Evolutionary conservation across 176 grass and related monocot species (phyloP), one percentile per base, ranked within the genome.

Genomic region (Stipa capillata): DNA sequence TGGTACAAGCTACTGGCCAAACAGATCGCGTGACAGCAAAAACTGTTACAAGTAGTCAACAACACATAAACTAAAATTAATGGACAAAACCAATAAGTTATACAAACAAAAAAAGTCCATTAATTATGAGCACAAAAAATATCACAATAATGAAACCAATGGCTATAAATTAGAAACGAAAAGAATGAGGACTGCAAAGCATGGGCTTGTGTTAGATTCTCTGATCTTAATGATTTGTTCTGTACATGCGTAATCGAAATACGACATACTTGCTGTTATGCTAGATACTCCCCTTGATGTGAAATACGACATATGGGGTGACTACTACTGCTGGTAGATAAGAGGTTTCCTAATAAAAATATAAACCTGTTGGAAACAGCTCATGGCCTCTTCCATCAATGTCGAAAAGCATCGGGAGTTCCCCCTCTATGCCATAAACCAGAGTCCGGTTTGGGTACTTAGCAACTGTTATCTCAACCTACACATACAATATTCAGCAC

Each of bases 361-460:
- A 73, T 31, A 67, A 78, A 94, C 91, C 94, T 94, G 95, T 97
- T 40, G 95, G 95, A 82, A 90, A 94, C 50, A 94, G 78, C 47
- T 94, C 89, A 47, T 88, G 89, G 55, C 92, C 95, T 79, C 92
- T 84, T 73, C 92, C 95, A 85, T 97, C 95, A 57, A 90, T 53
- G 59, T 97, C 90, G 3, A 97, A 97, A 80, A 97, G 81, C 89
- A 94, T 89, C 6, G 92, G 95, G 60, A 85, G 62, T 20, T 82
- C 92, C 56, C 92, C 95, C 73, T 97, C 95, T 82, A 94, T 82
- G 57, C 80, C 76, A 92, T 97, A 97, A 35, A 97, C 95, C 83
- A 90, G 92, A 79, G 74, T 69, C 35, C 89, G 82, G 45, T 90
- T 97, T 21, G 89, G 79, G 80, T 94, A 97, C 86, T 97, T 97